A percentile compares a stretch with the other conserved stretches of the same genome.
phyloP scores from a whole-genome alignment of 805 yeast species.

The Saccharomycopsis oosterbeekiorum region DNA sequence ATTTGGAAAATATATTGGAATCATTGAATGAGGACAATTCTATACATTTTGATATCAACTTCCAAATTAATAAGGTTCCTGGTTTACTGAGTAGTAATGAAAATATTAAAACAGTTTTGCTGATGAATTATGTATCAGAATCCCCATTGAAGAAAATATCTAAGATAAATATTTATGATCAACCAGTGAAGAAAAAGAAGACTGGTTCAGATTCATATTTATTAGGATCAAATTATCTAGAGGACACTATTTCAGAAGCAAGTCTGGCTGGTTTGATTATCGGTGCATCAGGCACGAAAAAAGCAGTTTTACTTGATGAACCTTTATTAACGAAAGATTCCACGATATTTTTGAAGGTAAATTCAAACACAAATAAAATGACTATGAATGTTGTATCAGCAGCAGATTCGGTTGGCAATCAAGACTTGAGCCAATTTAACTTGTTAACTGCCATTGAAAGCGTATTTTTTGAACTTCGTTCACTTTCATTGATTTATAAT shows the following conservation, averaged over 20 bases:
- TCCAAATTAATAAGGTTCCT: not conserved
- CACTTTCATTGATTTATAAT: constrained; percentile 12
- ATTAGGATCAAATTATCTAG: not conserved
- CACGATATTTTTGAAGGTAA: constrained; percentile 4
- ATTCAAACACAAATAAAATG: not conserved
- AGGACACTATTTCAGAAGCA: not conserved
- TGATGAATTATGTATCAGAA: not conserved
- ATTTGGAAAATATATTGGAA: not conserved
- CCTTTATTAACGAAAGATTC: constrained; percentile 5
- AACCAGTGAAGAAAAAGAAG: not conserved
- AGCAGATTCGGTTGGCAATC: not conserved
- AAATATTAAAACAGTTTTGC: not conserved
- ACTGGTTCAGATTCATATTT: not conserved
- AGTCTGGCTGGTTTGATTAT: not conserved
- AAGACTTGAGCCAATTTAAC: not conserved
- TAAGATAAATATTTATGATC: not conserved
- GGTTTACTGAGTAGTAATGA: not conserved
- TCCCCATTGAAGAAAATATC: not conserved
- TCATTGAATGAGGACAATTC: not conserved
- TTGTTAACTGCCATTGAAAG: not conserved
- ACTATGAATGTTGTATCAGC: not conserved
- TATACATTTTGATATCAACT: not conserved
- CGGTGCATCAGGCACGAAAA: not conserved
- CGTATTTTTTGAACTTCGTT: constrained; percentile 8
- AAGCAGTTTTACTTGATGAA: not conserved